Evolutionary conservation across 305 asterid species (phyloP), one percentile per base, ranked within the genome.

Genomic region (Galium porrigens): DNA sequence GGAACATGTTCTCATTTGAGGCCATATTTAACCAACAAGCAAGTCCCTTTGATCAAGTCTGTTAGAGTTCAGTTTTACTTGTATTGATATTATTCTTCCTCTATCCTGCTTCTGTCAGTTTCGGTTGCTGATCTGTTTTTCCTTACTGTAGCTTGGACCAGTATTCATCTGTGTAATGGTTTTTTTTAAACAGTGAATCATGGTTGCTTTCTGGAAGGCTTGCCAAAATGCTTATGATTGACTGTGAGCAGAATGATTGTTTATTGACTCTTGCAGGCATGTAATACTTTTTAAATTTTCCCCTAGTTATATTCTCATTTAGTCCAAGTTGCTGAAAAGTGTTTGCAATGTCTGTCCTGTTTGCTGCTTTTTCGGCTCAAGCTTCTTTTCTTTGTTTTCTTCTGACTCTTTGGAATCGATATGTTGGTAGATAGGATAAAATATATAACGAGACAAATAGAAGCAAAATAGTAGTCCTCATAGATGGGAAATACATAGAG

Each of bases 131-230:
- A 30, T 32, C 6, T 58, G 20, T 29, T 4, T 12, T 32, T 29
- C 14, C 25, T 0, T 32, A 14, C 6, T 36, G 25, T 12, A 14
- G 44, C 14, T 58, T 32, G 63, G 25, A 33, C 63, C 37, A 37
- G 6, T 46, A 17, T 7, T 41, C 34, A 54, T 15, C 51, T 22
- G 29, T 12, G 10, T 14, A 6, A 7, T 39, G 39, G 39, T 36
- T 46, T 57, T 70, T 44, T 17, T 5, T 71, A 64, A 8, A 60
- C 84, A 86, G 97, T 67, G 94, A 86, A 60, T 81, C 96, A 18
- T 89, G 99, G 94, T 73, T 90, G 85, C 95, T 94, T 79, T 87
- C 99, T 72, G 97, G 90, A 68, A 83, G 94, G 76, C 94, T 94
- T 67, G 86, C 89, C 37, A 94, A 86, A 84, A 83, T 94, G 94